These are phyloP conservation scores for Penicillium herquei DNA, from an alignment of 495 filamentous ascomycete species.

Conservation along the genomic window DNA sequence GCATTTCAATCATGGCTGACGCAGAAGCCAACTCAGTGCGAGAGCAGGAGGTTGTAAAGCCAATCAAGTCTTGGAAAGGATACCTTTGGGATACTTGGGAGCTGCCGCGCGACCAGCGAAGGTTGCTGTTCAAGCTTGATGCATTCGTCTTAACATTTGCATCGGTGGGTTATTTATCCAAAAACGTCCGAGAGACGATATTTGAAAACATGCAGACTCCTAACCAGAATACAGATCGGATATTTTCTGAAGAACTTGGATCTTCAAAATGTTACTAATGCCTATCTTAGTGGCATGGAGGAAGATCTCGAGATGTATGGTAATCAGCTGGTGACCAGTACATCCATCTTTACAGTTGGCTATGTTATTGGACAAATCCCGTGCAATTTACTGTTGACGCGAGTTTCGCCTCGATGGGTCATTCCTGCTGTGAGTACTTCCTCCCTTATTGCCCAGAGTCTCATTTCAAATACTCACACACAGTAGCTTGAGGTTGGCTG, in stretches of 20 bases:
- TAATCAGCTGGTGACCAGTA: constrained; percentile 23
- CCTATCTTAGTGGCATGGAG: constrained; percentile 40
- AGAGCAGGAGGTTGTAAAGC: neutral
- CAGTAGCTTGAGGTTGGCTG: constrained; percentile 24
- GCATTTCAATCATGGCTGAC: constrained; percentile 1
- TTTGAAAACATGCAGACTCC: no score
- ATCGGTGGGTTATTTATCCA: constrained; percentile 14
- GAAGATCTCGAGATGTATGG: constrained; percentile 37
- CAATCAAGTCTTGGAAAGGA: constrained; percentile 25
- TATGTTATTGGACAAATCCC: constrained; percentile 59
- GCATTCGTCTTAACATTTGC: constrained; percentile 49
- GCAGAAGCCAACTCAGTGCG: constrained; percentile 1
- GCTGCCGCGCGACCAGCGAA: constrained; percentile 50
- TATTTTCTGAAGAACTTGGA: constrained; percentile 56
- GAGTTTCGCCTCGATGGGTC: constrained; percentile 42
- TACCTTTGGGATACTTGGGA: constrained; percentile 56
- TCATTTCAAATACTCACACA: neutral
- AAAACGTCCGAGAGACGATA: neutral
- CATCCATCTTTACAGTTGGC: constrained; percentile 54
- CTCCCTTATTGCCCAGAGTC: neutral
- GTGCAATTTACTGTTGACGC: constrained; percentile 51
- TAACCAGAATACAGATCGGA: constrained; percentile 22
- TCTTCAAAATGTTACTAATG: constrained; percentile 50
- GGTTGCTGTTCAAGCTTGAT: constrained; percentile 57
- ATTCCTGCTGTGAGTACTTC: constrained; percentile 15